A percentile compares a stretch with the other conserved stretches of the same genome.
Conservation (phyloP, 768 basidiomycete species). For the Lactifluus volemus region DNA sequence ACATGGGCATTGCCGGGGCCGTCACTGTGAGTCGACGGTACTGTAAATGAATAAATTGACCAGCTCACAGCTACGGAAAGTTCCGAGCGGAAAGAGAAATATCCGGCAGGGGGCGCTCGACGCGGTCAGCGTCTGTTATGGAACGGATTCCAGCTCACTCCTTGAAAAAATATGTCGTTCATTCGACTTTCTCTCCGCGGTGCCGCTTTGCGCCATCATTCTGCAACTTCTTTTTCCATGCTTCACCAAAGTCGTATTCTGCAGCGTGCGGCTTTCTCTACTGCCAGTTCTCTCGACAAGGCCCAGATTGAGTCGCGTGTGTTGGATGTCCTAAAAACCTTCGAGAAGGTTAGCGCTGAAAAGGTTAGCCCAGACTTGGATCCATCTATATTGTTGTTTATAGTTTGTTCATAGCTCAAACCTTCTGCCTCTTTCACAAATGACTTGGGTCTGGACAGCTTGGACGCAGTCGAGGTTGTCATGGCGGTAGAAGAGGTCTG, state of each 20-base stretch:
- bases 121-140: neutral
- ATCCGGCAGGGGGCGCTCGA: neutral
- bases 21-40: no score
- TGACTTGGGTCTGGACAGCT: constrained; percentile 88
- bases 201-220: constrained; percentile 31
- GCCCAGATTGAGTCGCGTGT: constrained; percentile 67
- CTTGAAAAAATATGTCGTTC: constrained; percentile 15
- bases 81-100: constrained; percentile 10
- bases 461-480: constrained; percentile 96
- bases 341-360: constrained; percentile 75
- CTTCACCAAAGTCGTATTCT: constrained; percentile 23
- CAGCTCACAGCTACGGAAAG: neutral
- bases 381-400: neutral
- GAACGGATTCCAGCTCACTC: neutral
- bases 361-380: constrained; percentile 41
- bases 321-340: constrained; percentile 75
- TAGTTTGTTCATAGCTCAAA: constrained; percentile 43
- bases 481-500: constrained; percentile 95
- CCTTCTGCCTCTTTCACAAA: constrained; percentile 57
- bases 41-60: no score
- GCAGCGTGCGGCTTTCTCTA: constrained; percentile 50
- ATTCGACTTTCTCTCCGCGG: constrained; percentile 15
- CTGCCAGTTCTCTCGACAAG: constrained; percentile 54
- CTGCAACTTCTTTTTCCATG: constrained; percentile 20
- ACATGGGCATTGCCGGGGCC: no score